A percentile compares a stretch with the other conserved stretches of the same genome.
Evolutionary conservation across 306 rosid species (phyloP).

Genomic region (Crotalaria pallida): DNA sequence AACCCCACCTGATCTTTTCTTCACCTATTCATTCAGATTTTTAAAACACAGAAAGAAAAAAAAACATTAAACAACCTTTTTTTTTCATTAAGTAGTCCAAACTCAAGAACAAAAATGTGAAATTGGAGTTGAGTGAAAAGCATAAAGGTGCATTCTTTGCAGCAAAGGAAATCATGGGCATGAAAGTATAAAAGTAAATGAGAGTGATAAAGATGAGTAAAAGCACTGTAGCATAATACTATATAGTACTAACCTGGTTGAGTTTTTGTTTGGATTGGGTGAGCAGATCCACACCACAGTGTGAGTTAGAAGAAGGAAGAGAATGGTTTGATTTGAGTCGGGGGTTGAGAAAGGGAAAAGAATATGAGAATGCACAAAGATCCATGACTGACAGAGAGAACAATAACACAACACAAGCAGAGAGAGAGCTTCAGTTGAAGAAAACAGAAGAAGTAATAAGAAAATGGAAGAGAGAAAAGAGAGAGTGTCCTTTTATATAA

Average conservation of each 20-base stretch:
- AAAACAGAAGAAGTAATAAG: neutral
- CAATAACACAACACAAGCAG: neutral
- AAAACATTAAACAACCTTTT: too few relatives aligned
- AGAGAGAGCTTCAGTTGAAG: neutral
- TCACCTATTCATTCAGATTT: slow-evolving; percentile 35
- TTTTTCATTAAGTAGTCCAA: slow-evolving; percentile 13
- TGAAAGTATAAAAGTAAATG: slow-evolving; percentile 15
- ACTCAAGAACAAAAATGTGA: neutral
- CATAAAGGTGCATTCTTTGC: neutral
- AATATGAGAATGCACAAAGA: slow-evolving; percentile 52
- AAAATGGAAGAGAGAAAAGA: slow-evolving; percentile 3
- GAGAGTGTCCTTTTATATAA: too few relatives aligned
- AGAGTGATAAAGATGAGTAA: neutral
- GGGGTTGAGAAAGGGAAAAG: slow-evolving; percentile 33
- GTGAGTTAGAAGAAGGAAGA: slow-evolving; percentile 28
- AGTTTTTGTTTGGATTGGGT: slow-evolving; percentile 31
- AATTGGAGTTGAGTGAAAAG: neutral
- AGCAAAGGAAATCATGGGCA: neutral
- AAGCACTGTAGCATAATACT: too few relatives aligned
- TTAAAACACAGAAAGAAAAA: neutral
- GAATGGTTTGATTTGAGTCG: slow-evolving; percentile 22
- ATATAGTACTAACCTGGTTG: slow-evolving; percentile 40
- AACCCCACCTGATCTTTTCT: slow-evolving; percentile 48
- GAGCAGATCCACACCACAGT: slow-evolving; percentile 32
- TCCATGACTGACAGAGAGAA: too few relatives aligned